A percentile compares a stretch with the other conserved stretches of the same genome.
Evolutionary conservation across 192 early-diverging fungal species (phyloP).

Genomic region (Jimgerdemannia flammicorona): DNA sequence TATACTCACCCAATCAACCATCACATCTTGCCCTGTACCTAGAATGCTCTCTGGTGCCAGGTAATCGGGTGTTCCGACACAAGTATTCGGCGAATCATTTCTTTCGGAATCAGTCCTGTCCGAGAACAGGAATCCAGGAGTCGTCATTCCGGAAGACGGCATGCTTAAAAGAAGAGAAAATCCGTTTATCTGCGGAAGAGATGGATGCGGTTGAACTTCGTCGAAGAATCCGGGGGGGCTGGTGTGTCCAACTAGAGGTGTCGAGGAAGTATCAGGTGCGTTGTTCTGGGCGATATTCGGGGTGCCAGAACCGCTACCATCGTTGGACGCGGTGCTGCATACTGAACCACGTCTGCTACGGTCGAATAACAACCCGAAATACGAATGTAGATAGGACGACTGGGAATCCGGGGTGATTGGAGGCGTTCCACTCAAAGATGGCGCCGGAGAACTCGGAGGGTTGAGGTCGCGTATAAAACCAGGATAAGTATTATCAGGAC

Average conservation of each 20-base stretch:
- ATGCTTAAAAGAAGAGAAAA: neutral
- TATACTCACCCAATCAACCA: constrained; percentile 83
- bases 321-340: constrained; percentile 36
- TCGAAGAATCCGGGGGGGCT: neutral
- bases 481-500: neutral
- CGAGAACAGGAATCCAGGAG: neutral
- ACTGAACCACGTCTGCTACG: constrained; percentile 41
- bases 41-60: constrained; percentile 84
- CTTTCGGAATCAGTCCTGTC: constrained; percentile 2
- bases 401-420: constrained; percentile 4
- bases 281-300: neutral
- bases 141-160: neutral
- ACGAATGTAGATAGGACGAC: constrained; percentile 24
- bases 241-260: neutral
- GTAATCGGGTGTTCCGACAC: constrained; percentile 88
- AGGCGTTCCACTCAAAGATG: constrained; percentile 12
- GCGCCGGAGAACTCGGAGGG: constrained; percentile 26
- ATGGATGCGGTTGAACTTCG: neutral
- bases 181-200: neutral
- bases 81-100: constrained; percentile 39
- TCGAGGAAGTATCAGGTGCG: neutral
- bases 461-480: constrained; percentile 14
- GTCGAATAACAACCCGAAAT: constrained; percentile 36
- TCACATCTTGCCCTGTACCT: constrained; percentile 75
- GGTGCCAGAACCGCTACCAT: constrained; percentile 16